Base-by-base conservation (phyloP, 768 basidiomycete species). In the Rhizopogon rudus region DNA sequence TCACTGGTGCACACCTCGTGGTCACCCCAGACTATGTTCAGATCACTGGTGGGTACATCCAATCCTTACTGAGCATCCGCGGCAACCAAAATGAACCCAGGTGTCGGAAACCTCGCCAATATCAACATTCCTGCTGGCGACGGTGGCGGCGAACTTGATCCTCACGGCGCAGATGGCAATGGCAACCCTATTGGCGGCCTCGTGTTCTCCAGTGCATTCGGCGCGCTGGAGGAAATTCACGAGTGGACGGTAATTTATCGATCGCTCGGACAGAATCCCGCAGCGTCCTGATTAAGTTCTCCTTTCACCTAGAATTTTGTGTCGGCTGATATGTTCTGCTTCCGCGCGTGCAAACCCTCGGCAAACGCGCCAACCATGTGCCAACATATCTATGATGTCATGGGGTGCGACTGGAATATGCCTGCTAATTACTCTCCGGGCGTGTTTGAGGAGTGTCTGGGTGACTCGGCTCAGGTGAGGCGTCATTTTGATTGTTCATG, bases 1-100 rank as follows among this genome's bases (percentile, higher is more conserved):
- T 90, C 61, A 75, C 72, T 1, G 83, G 83, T 50, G 86, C 81
- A 16, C 87, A 86, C 64, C 81, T 88, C 65, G 76, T 89, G 5
- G 75, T 81, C 58, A 88, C 89, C 0, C 83, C 87, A n/a, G 84
- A 86, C 66, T 91, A 83, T 66, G 75, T 89, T 35, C 88, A 87
- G 63, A 71, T 90, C 52, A 84, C 82, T 40, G 91, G 86, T 74
- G 51, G 39, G 65, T 56, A 13, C 22, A 48, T 50, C 1, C 28
- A 14, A 6, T 56, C 59, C 9, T 61, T 60, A 22, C 40, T 68
- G 6, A 61, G 66, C 28, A 60, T 60, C 17, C 54, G 52, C 35
- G 61, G 60, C 31, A 53, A 58, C 20, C 66, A 61, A 64, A 53
- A 20, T 22, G 29, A 41, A 44, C 51, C 73, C 74, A 81, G 84